Percentiles rank a stretch among this genome's conserved stretches.
These are phyloP conservation scores for Kazachstania martiniae DNA, from an alignment of 805 yeast species.

Conservation along the genomic window DNA sequence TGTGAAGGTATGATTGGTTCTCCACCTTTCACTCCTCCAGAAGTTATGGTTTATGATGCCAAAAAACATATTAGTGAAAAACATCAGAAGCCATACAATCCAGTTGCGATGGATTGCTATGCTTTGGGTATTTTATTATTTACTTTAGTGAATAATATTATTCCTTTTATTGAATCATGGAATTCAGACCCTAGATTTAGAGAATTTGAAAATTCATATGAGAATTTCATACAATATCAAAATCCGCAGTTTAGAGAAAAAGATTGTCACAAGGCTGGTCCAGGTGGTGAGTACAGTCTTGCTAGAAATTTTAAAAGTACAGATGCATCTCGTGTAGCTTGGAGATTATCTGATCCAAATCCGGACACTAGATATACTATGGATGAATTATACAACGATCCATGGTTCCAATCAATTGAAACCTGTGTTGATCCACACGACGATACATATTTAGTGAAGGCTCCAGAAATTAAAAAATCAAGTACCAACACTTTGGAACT, in stretches of 20 bases:
- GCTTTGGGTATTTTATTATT: slow-evolving; percentile 61
- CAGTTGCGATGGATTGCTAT: slow-evolving; percentile 64
- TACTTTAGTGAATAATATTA: slow-evolving; percentile 45
- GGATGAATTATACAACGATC: slow-evolving; percentile 45
- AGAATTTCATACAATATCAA: slow-evolving; percentile 26
- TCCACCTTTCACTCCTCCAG: slow-evolving; percentile 77
- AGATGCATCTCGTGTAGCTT: slow-evolving; percentile 59
- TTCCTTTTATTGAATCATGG: slow-evolving; percentile 50
- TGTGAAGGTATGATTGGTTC: slow-evolving; percentile 54
- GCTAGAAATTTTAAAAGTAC: slow-evolving; percentile 50
- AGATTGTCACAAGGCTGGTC: slow-evolving; percentile 41
- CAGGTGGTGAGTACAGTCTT: slow-evolving; percentile 63
- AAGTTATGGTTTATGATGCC: slow-evolving; percentile 41
- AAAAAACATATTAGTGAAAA: slow-evolving; percentile 27
- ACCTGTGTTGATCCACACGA: slow-evolving; percentile 35
- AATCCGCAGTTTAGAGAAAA: slow-evolving; percentile 40
- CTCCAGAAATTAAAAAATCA: slow-evolving; percentile 19
- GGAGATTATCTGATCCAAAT: slow-evolving; percentile 65
- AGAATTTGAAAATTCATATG: slow-evolving; percentile 44
- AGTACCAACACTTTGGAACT: slow-evolving; percentile 3
- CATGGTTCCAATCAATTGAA: slow-evolving; percentile 51
- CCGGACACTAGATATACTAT: slow-evolving; percentile 43
- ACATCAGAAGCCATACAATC: slow-evolving; percentile 38
- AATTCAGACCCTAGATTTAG: slow-evolving; percentile 40
- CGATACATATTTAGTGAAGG: slow-evolving; percentile 10